These are phyloP conservation scores for Cyclostephanos tholiformis DNA, from an alignment of 108 stramenopile species.

Conservation along the genomic window DNA sequence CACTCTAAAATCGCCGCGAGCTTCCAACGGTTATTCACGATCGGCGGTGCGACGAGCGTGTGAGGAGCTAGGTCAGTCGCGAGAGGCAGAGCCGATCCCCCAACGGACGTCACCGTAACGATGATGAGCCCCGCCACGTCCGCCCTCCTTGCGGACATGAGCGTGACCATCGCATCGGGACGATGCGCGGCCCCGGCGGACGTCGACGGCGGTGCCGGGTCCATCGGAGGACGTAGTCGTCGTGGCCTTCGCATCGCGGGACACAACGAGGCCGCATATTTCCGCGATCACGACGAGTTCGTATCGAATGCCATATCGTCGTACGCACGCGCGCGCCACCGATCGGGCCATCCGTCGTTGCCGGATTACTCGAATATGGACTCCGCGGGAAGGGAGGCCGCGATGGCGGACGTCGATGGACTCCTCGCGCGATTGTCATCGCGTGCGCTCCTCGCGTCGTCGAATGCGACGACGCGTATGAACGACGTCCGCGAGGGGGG, in stretches of 20 bases:
- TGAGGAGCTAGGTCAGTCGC: too few species aligned
- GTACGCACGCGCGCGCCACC: background rate
- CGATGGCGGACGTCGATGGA: background rate
- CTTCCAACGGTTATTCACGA: too few species aligned
- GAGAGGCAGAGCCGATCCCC: too few species aligned
- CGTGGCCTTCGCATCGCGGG: background rate
- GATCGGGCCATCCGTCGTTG: background rate
- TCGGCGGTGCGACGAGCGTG: too few species aligned
- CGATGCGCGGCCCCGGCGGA: background rate
- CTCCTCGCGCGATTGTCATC: background rate
- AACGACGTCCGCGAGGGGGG: too few species aligned
- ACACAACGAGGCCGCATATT: background rate
- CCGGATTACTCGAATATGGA: background rate
- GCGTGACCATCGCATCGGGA: background rate
- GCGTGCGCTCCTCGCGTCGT: too few species aligned
- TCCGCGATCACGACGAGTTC: background rate
- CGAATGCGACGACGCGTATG: background rate
- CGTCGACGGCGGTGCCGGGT: background rate
- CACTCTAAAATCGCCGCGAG: too few species aligned
- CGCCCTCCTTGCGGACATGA: slow-evolving; percentile 26
- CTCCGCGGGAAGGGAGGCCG: background rate
- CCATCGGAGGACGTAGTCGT: background rate
- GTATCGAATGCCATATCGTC: background rate
- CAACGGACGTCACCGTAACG: slow-evolving; percentile 9
- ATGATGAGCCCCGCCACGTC: slow-evolving; percentile 29